Conservation (phyloP, 345 rosid species). For the Bruguiera parviflora region DNA sequence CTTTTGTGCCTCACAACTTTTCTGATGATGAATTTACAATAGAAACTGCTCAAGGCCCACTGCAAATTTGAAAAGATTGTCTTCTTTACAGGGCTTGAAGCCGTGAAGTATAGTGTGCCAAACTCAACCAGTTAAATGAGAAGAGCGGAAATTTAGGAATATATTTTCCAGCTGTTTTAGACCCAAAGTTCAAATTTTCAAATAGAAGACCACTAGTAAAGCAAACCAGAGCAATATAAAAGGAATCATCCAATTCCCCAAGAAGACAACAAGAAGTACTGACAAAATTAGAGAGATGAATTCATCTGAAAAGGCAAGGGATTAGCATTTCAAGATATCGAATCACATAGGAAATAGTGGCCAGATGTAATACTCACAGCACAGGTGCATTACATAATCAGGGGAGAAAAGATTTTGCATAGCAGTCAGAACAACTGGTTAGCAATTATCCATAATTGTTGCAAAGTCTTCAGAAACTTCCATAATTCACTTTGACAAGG, state of each 20-base stretch:
- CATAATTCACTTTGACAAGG: conserved; percentile 52
- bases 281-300: neutral
- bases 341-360: neutral
- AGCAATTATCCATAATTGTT: conserved; percentile 32
- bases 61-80: conserved; percentile 36
- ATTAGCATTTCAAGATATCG: neutral
- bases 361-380: neutral
- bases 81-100: neutral
- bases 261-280: neutral
- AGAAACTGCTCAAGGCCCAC: conserved; percentile 80
- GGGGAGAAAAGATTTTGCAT: conserved; percentile 2
- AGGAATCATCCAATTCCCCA: conserved; percentile 2
- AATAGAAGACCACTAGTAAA: neutral
- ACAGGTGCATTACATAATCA: neutral
- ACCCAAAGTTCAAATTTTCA: neutral
- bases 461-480: conserved; percentile 47
- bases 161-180: no score
- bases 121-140: neutral
- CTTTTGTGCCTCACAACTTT: conserved; percentile 80
- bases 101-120: neutral
- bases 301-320: neutral
- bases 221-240: neutral
- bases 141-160: neutral
- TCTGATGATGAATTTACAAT: conserved; percentile 76
- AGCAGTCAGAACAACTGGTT: conserved; percentile 8